Evolutionary conservation across 2,329 filamentous ascomycete genomes (phyloP), one percentile per base, ranked within the genome.

Genomic region (Colletotrichum tropicicola): DNA sequence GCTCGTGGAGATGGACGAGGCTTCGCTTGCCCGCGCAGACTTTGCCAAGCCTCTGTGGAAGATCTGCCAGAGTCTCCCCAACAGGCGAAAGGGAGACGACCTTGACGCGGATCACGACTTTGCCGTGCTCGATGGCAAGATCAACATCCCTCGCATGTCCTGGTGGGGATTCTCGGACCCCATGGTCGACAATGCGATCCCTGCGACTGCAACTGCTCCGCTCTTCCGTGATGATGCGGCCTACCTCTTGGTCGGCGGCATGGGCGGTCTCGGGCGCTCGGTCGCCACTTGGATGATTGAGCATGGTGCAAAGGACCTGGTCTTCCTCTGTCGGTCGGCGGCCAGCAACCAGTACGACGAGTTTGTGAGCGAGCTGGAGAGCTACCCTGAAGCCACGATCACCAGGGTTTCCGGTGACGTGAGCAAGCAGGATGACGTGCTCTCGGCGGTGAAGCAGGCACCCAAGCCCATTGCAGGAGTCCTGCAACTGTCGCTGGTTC

Each of bases 171-270:
- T 64, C 30, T 61, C 58, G 2, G 49, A 63, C 5, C 45, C 53
- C 5, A 32, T 25, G 8, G 54, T 67, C 1, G 66, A 67, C 25
- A 66, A 73, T 28, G 66, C 73, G 17, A 60, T 68, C 41, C 70
- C 76, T n/a, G 68, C 74, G 52, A 61, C 71, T 48, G 59, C 65
- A n/a, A 72, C 68, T 4, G 23, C 35, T 5, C n/a, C 49, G 8
- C 25, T 61, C 12, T 65, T 65, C 35, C 49, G 57, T 3, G 21
- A 23, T 2, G 57, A 61, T 17, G 49, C 10, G 2, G 32, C 56
- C 2, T 77, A 77, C 54, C 69, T 77, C 3, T 68, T 78, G 21
- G 68, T 72, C 1, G 75, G 76, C 2, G 74, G 76, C 10, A 59
- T 77, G 3, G 75, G 76, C 12, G 76, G 75, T 5, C 68, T 78